Evolutionary conservation across 345 rosid species (phyloP).

Genomic region (Anastatica hierochuntica): DNA sequence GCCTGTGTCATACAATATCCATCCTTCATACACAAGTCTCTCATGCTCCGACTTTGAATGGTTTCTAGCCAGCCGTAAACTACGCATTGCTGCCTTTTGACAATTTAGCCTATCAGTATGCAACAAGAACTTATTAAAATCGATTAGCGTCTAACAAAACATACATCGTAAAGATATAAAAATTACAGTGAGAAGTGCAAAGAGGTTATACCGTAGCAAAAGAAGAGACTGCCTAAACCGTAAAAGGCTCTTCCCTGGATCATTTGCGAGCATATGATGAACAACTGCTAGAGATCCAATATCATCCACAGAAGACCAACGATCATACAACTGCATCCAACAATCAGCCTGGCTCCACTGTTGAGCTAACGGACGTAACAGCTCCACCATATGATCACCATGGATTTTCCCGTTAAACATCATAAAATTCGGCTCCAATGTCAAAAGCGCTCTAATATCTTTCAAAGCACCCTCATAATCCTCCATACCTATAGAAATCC

Average conservation of each 20-base stretch:
- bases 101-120: conserved; percentile 59
- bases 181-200: background rate
- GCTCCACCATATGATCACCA: conserved; percentile 64
- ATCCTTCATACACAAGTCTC: conserved; percentile 92
- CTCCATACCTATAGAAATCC: conserved; percentile 66
- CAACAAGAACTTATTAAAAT: background rate
- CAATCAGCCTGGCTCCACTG: conserved; percentile 86
- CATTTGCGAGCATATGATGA: conserved; percentile 80
- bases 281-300: conserved; percentile 90
- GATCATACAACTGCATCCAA: conserved; percentile 92
- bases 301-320: conserved; percentile 95
- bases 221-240: conserved; percentile 92
- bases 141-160: conserved; percentile 1
- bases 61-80: conserved; percentile 81
- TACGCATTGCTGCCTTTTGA: conserved; percentile 91
- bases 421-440: conserved; percentile 73
- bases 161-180: background rate
- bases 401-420: conserved; percentile 61
- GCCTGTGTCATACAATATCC: conserved; percentile 90
- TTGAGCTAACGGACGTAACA: conserved; percentile 60
- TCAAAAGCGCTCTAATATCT: conserved; percentile 75
- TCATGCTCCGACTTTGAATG: conserved; percentile 70
- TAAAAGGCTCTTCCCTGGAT: conserved; percentile 79
- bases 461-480: conserved; percentile 75
- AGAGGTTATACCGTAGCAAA: conserved; percentile 48